Evolutionary conservation across 176 grass and related monocot genomes (phyloP).

Genomic region (Juncus effusus): DNA sequence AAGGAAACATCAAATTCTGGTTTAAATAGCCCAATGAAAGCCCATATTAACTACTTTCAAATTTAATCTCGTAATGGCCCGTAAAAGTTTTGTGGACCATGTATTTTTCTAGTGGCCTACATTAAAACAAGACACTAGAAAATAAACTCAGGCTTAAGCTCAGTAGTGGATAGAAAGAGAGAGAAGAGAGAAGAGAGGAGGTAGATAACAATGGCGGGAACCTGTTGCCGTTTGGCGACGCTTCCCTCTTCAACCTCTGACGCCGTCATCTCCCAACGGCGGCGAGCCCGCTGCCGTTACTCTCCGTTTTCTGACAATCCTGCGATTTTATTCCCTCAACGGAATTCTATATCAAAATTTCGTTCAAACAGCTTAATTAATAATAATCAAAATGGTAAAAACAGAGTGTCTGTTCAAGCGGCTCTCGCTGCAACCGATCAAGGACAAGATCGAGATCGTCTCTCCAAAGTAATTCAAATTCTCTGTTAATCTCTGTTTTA

Average conservation of each 20-base stretch:
- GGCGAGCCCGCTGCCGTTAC: background rate
- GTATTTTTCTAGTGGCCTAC: no score
- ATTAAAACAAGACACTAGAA: no score
- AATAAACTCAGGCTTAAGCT: background rate
- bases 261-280: constrained; percentile 1
- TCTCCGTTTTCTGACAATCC: constrained; percentile 22
- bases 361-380: no score
- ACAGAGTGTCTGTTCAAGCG: constrained; percentile 26
- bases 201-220: constrained; percentile 14
- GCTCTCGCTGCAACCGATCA: constrained; percentile 32
- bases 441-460: constrained; percentile 79
- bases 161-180: constrained; percentile 3
- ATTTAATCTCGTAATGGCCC: no score
- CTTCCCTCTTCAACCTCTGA: constrained; percentile 9
- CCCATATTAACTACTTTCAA: no score
- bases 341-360: no score
- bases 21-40: no score
- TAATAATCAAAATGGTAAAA: no score
- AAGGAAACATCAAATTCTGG: no score
- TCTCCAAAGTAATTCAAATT: constrained; percentile 56
- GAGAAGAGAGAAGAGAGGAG: background rate
- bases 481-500: background rate
- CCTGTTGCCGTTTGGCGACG: constrained; percentile 9
- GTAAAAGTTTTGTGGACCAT: no score
- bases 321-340: constrained; percentile 26